phyloP scores from a whole-genome alignment of 2,329 filamentous ascomycete species.

The Dryadomyces quercivorus region DNA sequence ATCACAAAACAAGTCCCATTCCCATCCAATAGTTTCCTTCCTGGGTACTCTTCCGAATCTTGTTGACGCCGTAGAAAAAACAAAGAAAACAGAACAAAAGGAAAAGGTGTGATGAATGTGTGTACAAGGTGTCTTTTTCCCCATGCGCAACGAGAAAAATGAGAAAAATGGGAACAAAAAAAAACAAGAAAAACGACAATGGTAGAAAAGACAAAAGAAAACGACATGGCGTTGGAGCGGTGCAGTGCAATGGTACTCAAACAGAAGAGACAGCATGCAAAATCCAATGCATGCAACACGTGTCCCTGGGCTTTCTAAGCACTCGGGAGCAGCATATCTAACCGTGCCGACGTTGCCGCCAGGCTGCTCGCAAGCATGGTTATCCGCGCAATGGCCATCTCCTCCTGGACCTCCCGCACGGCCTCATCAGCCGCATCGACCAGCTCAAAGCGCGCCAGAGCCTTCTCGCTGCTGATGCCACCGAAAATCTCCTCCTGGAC shows the following conservation, averaged over 20 bases:
- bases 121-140: background rate
- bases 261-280: background rate
- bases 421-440: slow-evolving; percentile 44
- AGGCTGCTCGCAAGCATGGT: slow-evolving; percentile 33
- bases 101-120: background rate
- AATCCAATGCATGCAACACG: background rate
- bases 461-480: slow-evolving; percentile 51
- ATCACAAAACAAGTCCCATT: background rate
- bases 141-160: background rate
- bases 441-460: slow-evolving; percentile 49
- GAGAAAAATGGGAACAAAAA: background rate
- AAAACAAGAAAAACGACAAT: background rate
- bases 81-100: background rate
- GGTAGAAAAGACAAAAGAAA: background rate
- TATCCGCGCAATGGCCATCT: slow-evolving; percentile 34
- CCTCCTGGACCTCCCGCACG: slow-evolving; percentile 30
- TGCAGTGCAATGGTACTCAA: background rate
- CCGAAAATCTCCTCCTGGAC: slow-evolving; percentile 32
- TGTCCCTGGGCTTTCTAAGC: slow-evolving; percentile 4
- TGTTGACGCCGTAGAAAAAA: background rate
- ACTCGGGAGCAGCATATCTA: slow-evolving; percentile 23
- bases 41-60: background rate
- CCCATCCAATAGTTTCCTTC: background rate
- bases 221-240: background rate
- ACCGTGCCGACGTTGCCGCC: slow-evolving; percentile 21